Base-by-base conservation (phyloP, 2,329 filamentous ascomycete species). In the Pseudogymnoascus sp. region DNA sequence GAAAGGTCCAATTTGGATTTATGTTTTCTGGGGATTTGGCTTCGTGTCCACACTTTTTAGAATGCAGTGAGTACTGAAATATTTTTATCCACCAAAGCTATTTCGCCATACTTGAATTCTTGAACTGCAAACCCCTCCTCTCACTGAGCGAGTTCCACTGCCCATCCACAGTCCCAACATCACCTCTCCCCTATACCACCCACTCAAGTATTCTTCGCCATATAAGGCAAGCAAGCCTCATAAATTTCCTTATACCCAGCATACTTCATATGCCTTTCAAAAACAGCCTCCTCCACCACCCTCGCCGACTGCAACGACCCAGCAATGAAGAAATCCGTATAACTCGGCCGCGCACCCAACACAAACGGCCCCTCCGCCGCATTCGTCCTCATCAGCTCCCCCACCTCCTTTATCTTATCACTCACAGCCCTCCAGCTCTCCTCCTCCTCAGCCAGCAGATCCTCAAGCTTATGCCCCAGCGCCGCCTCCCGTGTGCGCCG, bases 281-380 rank as follows among this genome's bases (percentile, higher is more conserved):
- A 74, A 3, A 72, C 67, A 2, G 61, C 66, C 57, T 75, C 74
- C 65, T 74, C 70, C 6, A 75, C 65, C 64, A 71, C 62, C 57
- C 71, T 74, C 38, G 72, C 71, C 65, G 64, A 69, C 68, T 76
- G 74, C 4, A 78, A 64, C 1, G 68, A 65, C 4, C 76, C 76
- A 9, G 74, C 73, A 65, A 78, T 71, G 38, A 76, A 76, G 65
- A 78, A 78, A 63, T 78, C 77, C 15, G 73, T 73, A 33, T 69
- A 70, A 62, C 71, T 77, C 26, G 75, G 75, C 50, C 42, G n/a
- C 1, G 67, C 67, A 9, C 76, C 76, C 59, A 78, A 66, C 63
- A 78, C 69, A 69, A 78, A 78, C 21, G 75, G 75, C 1, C 76
- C 76, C 0, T 75, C 71, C 1, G 66, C 72, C 47, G 69, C 69